Evolutionary conservation across 441 rosid genomes (phyloP).

Genomic region (Gossypium lobatum): DNA sequence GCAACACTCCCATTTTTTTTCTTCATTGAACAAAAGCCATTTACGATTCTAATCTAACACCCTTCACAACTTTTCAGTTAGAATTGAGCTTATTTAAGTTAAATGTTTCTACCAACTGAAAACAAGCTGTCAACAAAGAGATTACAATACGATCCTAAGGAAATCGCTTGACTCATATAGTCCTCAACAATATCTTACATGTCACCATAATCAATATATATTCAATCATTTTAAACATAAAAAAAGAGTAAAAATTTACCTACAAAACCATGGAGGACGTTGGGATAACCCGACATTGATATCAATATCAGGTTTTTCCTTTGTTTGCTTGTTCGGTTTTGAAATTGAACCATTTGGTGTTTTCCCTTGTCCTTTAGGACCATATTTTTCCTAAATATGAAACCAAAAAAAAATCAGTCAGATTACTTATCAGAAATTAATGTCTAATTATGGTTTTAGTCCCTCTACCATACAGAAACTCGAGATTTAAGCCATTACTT

Average conservation of each 20-base stretch:
- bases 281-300: constrained; percentile 64
- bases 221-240: background rate
- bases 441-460: too few relatives aligned
- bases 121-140: background rate
- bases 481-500: too few relatives aligned
- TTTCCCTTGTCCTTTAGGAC: constrained; percentile 76
- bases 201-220: background rate
- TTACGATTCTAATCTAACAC: background rate
- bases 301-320: constrained; percentile 64
- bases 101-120: background rate
- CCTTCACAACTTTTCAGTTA: background rate
- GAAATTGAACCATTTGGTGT: constrained; percentile 48
- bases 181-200: background rate
- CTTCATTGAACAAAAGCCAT: background rate
- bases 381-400: constrained; percentile 71
- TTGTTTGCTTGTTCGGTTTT: constrained; percentile 45
- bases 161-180: background rate
- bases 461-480: too few relatives aligned
- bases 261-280: constrained; percentile 94
- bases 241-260: constrained; percentile 33
- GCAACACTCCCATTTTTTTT: background rate
- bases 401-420: background rate
- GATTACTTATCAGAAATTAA: background rate
- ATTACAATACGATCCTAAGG: background rate
- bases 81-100: background rate